Evolutionary conservation across 2,329 filamentous ascomycete species (phyloP).

Genomic region (Ceratocystis huliohia): DNA sequence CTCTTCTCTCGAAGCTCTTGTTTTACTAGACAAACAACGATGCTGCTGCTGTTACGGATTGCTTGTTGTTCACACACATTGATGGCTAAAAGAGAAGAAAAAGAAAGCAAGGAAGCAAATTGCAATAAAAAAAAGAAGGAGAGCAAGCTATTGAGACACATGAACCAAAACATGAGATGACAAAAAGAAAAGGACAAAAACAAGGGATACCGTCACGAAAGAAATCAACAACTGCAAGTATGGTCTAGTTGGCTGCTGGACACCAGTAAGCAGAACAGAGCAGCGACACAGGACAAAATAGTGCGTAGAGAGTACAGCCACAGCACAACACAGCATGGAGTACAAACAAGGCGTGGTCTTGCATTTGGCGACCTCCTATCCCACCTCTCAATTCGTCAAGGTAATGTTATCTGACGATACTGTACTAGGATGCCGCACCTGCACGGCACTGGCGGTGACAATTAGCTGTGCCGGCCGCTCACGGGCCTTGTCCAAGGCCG

Average conservation of each 20-base stretch:
- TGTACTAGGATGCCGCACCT: conserved; percentile 8
- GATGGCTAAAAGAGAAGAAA: neutral
- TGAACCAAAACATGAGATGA: conserved; percentile 11
- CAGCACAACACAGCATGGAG: neutral
- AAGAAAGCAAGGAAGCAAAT: neutral
- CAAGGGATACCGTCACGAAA: conserved; percentile 18
- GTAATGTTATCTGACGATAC: conserved; percentile 10
- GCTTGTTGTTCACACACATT: neutral
- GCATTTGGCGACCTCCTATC: neutral
- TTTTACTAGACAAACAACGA: neutral
- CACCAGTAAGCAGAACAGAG: no score
- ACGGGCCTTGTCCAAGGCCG: neutral
- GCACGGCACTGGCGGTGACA: neutral
- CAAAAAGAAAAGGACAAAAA: conserved; percentile 12
- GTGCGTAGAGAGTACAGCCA: no score
- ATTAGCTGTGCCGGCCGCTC: neutral
- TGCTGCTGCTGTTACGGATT: neutral
- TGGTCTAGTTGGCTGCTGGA: neutral
- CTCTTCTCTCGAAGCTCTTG: neutral
- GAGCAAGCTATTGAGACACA: neutral
- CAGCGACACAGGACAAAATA: no score
- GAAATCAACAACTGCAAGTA: neutral
- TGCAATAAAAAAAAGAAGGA: conserved; percentile 1
- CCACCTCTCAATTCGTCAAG: conserved; percentile 7
- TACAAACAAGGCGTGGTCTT: neutral